These are phyloP conservation scores for Tylopilus microsporus DNA, from an alignment of 1,284 basidiomycete genomes.

Conservation along the genomic window DNA sequence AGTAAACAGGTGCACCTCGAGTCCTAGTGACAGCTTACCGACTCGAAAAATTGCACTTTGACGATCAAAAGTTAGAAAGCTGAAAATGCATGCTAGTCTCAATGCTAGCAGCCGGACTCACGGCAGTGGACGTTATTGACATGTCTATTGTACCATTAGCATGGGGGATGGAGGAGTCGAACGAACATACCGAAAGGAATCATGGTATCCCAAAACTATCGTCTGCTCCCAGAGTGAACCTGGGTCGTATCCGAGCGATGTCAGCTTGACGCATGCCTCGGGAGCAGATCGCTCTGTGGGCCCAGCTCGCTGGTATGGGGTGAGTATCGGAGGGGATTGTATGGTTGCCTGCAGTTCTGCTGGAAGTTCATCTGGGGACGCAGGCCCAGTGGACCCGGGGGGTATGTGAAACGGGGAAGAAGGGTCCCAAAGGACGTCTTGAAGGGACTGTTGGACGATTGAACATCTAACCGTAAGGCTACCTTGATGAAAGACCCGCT, in stretches of 20 bases:
- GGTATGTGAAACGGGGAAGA: slow-evolving; percentile 61
- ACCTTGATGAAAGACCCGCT: too few species aligned
- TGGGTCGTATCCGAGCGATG: slow-evolving; percentile 52
- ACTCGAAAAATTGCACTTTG: slow-evolving; percentile 67
- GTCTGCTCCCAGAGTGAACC: slow-evolving; percentile 66
- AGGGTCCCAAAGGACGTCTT: slow-evolving; percentile 24
- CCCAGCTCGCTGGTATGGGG: background rate
- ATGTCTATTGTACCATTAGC: slow-evolving; percentile 43
- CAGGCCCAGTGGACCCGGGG: slow-evolving; percentile 57
- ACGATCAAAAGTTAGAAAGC: background rate
- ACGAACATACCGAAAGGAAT: slow-evolving; percentile 62
- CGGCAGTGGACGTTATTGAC: slow-evolving; percentile 69
- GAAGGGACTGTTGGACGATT: too few species aligned
- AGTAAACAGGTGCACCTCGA: background rate
- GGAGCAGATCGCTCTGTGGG: slow-evolving; percentile 19
- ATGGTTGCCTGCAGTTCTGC: background rate
- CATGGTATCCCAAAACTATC: slow-evolving; percentile 72
- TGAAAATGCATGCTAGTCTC: background rate
- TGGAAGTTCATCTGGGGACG: slow-evolving; percentile 45
- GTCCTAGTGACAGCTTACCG: slow-evolving; percentile 34
- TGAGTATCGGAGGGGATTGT: background rate
- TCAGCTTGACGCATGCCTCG: slow-evolving; percentile 43
- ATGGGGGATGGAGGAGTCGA: background rate
- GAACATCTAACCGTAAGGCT: too few species aligned
- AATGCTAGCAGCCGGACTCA: slow-evolving; percentile 26